These are phyloP conservation scores for Yamadazyma nakazawae DNA, from an alignment of 805 yeast genomes.

Conservation along the genomic window DNA sequence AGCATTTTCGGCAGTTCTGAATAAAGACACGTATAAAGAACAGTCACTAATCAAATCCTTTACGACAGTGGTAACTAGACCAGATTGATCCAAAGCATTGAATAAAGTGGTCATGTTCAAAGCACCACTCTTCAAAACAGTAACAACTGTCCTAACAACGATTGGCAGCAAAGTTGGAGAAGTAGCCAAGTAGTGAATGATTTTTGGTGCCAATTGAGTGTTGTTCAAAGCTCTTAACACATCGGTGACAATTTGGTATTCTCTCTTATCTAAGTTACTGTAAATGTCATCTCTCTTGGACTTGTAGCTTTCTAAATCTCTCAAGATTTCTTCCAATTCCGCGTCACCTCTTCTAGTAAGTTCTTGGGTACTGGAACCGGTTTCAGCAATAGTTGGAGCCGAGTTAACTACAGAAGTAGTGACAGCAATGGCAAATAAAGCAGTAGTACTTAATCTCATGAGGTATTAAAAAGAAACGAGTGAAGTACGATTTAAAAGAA, in stretches of 20 bases:
- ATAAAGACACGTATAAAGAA: slow-evolving; percentile 32
- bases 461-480: neutral
- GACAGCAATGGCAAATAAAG: slow-evolving; percentile 13
- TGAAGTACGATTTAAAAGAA: neutral
- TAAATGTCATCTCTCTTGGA: slow-evolving; percentile 29
- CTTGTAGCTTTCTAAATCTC: slow-evolving; percentile 21
- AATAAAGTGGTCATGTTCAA: slow-evolving; percentile 32
- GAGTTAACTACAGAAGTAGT: slow-evolving; percentile 9
- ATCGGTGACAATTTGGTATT: slow-evolving; percentile 38
- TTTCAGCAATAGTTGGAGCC: slow-evolving; percentile 14
- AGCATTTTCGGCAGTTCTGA: slow-evolving; percentile 28
- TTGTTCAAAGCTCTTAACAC: slow-evolving; percentile 36
- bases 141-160: slow-evolving; percentile 25
- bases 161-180: slow-evolving; percentile 17
- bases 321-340: slow-evolving; percentile 18
- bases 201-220: slow-evolving; percentile 33
- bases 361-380: slow-evolving; percentile 9
- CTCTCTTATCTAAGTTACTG: slow-evolving; percentile 30
- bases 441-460: slow-evolving; percentile 15
- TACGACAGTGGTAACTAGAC: slow-evolving; percentile 31
- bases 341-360: slow-evolving; percentile 15
- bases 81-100: slow-evolving; percentile 34
- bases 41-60: slow-evolving; percentile 38
- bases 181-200: slow-evolving; percentile 32
- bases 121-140: slow-evolving; percentile 30